Conservation (phyloP, 2,329 filamentous ascomycete genomes). For the Ophiostoma piceae region DNA sequence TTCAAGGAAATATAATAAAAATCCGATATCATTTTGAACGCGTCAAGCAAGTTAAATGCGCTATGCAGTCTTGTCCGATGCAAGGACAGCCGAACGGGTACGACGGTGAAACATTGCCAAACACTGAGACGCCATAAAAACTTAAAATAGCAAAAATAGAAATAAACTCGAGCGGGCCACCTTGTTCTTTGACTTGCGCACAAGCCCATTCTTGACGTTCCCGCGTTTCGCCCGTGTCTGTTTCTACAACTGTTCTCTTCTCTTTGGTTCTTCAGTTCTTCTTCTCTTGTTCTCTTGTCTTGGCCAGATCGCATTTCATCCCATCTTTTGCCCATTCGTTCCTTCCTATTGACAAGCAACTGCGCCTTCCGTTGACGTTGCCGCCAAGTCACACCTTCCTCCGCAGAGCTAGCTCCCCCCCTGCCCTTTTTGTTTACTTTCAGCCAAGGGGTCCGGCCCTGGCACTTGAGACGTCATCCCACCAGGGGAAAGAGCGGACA, state of each 20-base stretch:
- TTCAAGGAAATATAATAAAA: too few relatives aligned
- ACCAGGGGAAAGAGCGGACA: constrained; percentile 5
- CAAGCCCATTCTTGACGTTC: constrained; percentile 16
- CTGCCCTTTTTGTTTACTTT: constrained; percentile 14
- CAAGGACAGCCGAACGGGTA: too few relatives aligned
- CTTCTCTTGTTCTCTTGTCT: not conserved
- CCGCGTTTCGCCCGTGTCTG: not conserved
- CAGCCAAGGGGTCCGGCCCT: constrained; percentile 3
- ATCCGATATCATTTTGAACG: too few relatives aligned
- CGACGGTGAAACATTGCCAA: not conserved
- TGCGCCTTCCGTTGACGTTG: not conserved
- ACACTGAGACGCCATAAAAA: not conserved
- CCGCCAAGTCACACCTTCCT: constrained; percentile 10
- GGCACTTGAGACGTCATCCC: constrained; percentile 13
- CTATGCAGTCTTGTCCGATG: not conserved
- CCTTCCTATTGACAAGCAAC: not conserved
- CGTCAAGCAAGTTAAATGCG: too few relatives aligned
- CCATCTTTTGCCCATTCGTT: not conserved
- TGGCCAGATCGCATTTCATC: not conserved
- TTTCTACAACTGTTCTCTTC: not conserved
- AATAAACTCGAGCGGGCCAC: constrained; percentile 6
- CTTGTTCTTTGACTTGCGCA: constrained; percentile 7
- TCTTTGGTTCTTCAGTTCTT: not conserved
- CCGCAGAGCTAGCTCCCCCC: not conserved
- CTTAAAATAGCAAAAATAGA: not conserved